Percentiles rank a stretch among this genome's conserved stretches.
Conservation (phyloP, 140 eudicot species). For the Ambrosia hybrid region DNA sequence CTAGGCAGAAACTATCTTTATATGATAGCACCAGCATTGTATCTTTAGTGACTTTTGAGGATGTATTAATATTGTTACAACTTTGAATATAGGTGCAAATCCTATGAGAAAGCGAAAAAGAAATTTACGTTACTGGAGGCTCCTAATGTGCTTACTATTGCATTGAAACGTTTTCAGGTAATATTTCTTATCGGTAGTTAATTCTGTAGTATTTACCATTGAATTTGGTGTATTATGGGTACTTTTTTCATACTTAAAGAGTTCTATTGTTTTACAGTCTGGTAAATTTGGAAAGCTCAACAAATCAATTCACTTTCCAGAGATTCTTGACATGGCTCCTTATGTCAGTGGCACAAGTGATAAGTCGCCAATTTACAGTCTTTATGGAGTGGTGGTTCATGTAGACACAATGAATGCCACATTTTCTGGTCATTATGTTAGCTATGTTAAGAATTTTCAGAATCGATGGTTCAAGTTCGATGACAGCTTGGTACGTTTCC, state of each 20-base stretch:
- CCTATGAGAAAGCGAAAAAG: slow-evolving; percentile 90
- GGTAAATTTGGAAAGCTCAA: slow-evolving; percentile 92
- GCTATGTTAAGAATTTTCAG: slow-evolving; percentile 68
- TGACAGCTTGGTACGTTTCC: slow-evolving; percentile 69
- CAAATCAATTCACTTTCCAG: slow-evolving; percentile 77
- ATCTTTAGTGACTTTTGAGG: no score
- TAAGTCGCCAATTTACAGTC: slow-evolving; percentile 72
- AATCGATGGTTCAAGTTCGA: slow-evolving; percentile 87
- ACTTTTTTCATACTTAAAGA: slow-evolving; percentile 10
- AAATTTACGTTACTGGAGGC: slow-evolving; percentile 72
- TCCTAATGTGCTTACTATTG: slow-evolving; percentile 85
- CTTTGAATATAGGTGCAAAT: slow-evolving; percentile 60
- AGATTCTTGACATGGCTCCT: slow-evolving; percentile 82
- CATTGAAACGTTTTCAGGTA: slow-evolving; percentile 88
- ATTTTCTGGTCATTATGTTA: slow-evolving; percentile 87
- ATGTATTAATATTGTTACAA: neutral
- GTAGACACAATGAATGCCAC: slow-evolving; percentile 78
- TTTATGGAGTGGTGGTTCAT: slow-evolving; percentile 96
- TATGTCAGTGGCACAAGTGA: slow-evolving; percentile 81
- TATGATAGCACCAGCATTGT: no score
- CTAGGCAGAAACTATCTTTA: no score
- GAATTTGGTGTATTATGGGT: slow-evolving; percentile 13
- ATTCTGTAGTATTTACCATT: neutral
- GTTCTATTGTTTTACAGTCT: slow-evolving; percentile 54
- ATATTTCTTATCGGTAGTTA: neutral